Percentiles rank a stretch among this genome's conserved stretches.
These are phyloP conservation scores for Gigaspora rosea DNA, from an alignment of 192 early-diverging fungal species.

Conservation along the genomic window DNA sequence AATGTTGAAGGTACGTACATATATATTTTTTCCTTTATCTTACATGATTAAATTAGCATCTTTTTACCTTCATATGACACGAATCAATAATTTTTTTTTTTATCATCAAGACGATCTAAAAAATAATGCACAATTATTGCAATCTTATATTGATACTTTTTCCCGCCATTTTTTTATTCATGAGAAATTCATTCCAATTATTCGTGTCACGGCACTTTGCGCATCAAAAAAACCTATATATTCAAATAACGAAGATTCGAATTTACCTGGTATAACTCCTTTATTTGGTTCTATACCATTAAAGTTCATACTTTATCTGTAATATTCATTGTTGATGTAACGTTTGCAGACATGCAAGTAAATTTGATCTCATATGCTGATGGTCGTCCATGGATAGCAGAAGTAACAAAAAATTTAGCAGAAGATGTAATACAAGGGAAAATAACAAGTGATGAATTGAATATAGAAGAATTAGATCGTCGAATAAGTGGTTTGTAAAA, in stretches of 20 bases:
- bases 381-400: conserved; percentile 14
- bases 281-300: background rate
- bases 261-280: conserved; percentile 13
- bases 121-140: background rate
- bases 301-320: background rate
- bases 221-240: background rate
- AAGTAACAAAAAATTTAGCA: conserved; percentile 16
- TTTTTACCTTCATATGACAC: background rate
- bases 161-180: conserved; percentile 6
- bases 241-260: background rate
- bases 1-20: conserved; percentile 13
- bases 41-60: background rate
- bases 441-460: conserved; percentile 6
- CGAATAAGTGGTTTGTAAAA: conserved; percentile 14
- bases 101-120: conserved; percentile 15
- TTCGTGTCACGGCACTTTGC: background rate
- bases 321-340: background rate
- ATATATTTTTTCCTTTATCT: background rate
- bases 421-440: conserved; percentile 5
- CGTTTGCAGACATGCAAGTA: conserved; percentile 16
- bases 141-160: conserved; percentile 15
- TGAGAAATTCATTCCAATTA: conserved; percentile 10
- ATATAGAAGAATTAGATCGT: conserved; percentile 17
- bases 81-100: background rate
- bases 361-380: conserved; percentile 24